Evolutionary conservation across 768 basidiomycete species (phyloP), one percentile per base, ranked within the genome.

Genomic region (Lactarius sp.): DNA sequence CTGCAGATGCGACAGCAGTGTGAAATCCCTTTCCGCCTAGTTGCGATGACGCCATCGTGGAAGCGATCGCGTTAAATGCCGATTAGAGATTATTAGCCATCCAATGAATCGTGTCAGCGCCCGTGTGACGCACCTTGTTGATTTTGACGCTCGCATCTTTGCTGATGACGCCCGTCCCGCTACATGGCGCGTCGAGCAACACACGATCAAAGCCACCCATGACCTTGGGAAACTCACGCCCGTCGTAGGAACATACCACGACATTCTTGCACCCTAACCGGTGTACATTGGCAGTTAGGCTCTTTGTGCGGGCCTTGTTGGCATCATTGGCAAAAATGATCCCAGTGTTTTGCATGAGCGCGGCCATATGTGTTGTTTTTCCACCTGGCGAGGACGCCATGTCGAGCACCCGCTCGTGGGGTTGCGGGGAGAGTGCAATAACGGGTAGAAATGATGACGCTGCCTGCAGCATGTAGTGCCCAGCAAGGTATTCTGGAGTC

Each of bases 181-280:
- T 93, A 75, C 97, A 99, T 33, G 97, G 97, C 41, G 97, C 96
- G 75, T 99, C 97, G 51, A 99, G 76, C 57, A 99, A 77, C 49
- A 98, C 94, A n/a, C 97, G 82, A 71, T 99, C 96, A 70, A 99
- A 99, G 6, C 97, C 97, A 22, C 96, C 97, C 82, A 99, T 95
- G 53, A 99, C 94, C 75, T 94, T 97, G 16, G 97, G 97, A 75
- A 98, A 99, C 75, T 98, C 92, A 60, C 97, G 81, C 7, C 96
- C 97, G 70, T 99, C 97, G 70, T 98, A 94, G 50, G 93, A 95
- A 73, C 95, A 98, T 51, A 98, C 85, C 10, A 97, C 87, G 55
- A 98, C 96, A 72, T 98, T 99, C 77, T 94, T 96, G 80, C 97
- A 99, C 4, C 97, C 97, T 67, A 99, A 80, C 22, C 97, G 88